phyloP scores from a whole-genome alignment of 2,329 filamentous ascomycete genomes.

The Exophiala lecanii-corni region DNA sequence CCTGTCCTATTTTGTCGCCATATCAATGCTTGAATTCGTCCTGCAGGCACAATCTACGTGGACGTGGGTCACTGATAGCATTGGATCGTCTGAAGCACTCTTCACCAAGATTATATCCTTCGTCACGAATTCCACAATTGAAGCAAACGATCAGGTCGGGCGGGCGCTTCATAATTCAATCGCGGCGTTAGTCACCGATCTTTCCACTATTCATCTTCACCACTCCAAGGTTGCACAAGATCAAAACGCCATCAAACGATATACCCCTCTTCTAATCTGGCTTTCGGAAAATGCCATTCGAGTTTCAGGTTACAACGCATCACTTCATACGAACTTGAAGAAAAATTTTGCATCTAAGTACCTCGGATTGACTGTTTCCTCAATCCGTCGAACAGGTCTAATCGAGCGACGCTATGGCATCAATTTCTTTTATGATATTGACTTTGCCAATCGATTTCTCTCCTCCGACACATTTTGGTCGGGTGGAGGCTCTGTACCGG shows the following conservation, averaged over 20 bases:
- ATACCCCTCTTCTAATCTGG: conserved; percentile 73
- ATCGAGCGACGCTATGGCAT: conserved; percentile 62
- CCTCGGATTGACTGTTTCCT: conserved; percentile 64
- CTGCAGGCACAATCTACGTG: conserved; percentile 87
- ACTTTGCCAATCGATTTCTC: conserved; percentile 70
- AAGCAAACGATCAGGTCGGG: conserved; percentile 43
- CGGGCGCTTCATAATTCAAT: conserved; percentile 62
- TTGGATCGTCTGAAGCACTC: conserved; percentile 70
- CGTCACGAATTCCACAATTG: conserved; percentile 56
- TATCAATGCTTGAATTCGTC: conserved; percentile 81
- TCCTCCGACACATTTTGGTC: conserved; percentile 76
- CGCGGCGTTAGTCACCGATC: conserved; percentile 78
- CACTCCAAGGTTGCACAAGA: conserved; percentile 73
- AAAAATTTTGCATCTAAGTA: conserved; percentile 81
- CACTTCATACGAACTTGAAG: conserved; percentile 77
- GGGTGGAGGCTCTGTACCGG: conserved; percentile 40
- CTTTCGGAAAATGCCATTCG: conserved; percentile 72
- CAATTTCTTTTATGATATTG: conserved; percentile 79
- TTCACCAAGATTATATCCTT: conserved; percentile 68
- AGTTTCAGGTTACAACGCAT: conserved; percentile 79
- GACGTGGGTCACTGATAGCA: conserved; percentile 84
- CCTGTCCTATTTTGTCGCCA: conserved; percentile 60
- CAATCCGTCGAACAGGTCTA: conserved; percentile 73
- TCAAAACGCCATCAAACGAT: conserved; percentile 60
- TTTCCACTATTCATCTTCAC: conserved; percentile 86